Base-by-base conservation (phyloP, 495 filamentous ascomycete species). In the Aspergillus avenaceus region DNA sequence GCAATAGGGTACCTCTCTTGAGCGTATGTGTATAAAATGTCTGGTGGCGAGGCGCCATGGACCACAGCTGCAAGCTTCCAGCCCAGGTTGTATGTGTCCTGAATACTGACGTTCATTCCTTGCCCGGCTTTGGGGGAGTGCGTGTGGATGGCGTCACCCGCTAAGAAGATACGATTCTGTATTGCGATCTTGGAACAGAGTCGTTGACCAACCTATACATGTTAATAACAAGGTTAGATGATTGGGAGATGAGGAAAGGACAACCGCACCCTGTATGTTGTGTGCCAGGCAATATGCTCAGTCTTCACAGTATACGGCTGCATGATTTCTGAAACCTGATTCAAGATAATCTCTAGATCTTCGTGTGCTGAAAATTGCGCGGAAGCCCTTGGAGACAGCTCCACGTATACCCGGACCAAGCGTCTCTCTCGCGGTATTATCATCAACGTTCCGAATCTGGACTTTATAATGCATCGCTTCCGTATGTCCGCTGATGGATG, bases 391-490 rank as follows among this genome's bases (percentile, higher is more conserved):
- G 50, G 21, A n/a, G 50, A 27, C 14, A 53, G 42, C 21, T 53
- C 26, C 16, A 53, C 43, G 26, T 53, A 53, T 3, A 45, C 27
- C n/a, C 50, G 50, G 0, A 53, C 42, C 8, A 53, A 32, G 14
- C 41, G 41, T 9, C 25, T 47, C 44, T 53, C 50, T 13, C 50
- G 42, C 13, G 50, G 50, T n/a, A 53, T 42, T 24, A 53, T 46
- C 50, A 53, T 53, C 2, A 53, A 24, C 2, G 26, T 47, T 21
- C 50, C 50, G 37, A 28, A 28, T 69, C 49, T 34, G 4, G 34
- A 59, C 12, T 52, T 45, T 3, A 50, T 14, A 42, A 42, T 50
- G 21, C 45, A 51, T 34, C 38, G 22, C 14, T 41, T 49, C 23
- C 44, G 29, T 28, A 47, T 47, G 22, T 52, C 29, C 5, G 45